A percentile compares a stretch with the other conserved stretches of the same genome.
Conservation (phyloP, 148 eudicot species). For the Pharnaceum exiguum region DNA sequence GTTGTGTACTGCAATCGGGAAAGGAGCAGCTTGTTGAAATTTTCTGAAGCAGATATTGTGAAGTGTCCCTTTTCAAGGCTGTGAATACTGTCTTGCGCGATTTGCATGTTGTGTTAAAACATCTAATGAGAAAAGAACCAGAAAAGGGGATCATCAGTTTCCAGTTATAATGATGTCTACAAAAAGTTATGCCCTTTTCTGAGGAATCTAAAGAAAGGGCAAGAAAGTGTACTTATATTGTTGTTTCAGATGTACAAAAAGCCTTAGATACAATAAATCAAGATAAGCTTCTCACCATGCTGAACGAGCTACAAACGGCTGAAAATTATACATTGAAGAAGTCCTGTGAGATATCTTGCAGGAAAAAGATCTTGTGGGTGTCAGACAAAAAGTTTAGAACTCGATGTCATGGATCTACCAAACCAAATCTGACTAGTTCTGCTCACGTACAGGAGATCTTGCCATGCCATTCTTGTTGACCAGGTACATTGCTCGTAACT, state of each 20-base stretch:
- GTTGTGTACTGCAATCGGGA: constrained; percentile 9
- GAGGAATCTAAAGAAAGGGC: constrained; percentile 46
- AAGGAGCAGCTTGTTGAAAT: constrained; percentile 3
- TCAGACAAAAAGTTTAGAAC: constrained; percentile 33
- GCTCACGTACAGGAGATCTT: constrained; percentile 27
- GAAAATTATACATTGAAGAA: constrained; percentile 43
- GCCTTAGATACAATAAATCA: constrained; percentile 89
- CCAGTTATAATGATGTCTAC: constrained; percentile 68
- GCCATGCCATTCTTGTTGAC: constrained; percentile 38
- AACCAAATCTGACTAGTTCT: constrained; percentile 18
- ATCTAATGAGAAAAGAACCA: constrained; percentile 45
- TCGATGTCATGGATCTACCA: constrained; percentile 18
- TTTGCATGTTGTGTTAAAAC: constrained; percentile 69
- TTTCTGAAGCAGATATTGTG: constrained; percentile 8
- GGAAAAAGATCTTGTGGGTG: constrained; percentile 44
- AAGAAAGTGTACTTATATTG: constrained; percentile 44
- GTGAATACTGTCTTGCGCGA: constrained; percentile 64
- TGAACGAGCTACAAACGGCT: constrained; percentile 47
- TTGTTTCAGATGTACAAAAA: constrained; percentile 77
- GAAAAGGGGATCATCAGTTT: constrained; percentile 81
- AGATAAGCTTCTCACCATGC: constrained; percentile 61
- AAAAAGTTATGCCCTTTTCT: constrained; percentile 61
- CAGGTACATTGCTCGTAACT: constrained; percentile 34
- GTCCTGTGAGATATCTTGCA: constrained; percentile 41
- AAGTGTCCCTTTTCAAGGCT: constrained; percentile 34